Evolutionary conservation across 495 filamentous ascomycete species (phyloP).

Genomic region (Hypoxylon cercidicola): DNA sequence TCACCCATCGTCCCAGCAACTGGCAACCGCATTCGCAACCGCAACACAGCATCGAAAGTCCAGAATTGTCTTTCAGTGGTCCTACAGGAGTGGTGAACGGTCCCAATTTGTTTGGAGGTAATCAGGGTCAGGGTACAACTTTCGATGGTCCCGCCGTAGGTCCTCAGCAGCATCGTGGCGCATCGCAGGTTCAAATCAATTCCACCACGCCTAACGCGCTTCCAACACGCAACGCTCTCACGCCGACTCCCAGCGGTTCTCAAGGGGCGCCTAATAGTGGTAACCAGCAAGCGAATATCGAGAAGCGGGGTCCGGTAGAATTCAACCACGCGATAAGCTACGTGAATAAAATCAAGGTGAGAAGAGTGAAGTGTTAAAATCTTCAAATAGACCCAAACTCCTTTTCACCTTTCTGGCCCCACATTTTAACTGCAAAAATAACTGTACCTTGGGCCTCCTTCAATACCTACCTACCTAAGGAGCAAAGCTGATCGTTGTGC

Average conservation of each 20-base stretch:
- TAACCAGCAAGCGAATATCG: slow-evolving; percentile 69
- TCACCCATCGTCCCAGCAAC: slow-evolving; percentile 51
- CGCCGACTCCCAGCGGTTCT: slow-evolving; percentile 59
- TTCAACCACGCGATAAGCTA: slow-evolving; percentile 99
- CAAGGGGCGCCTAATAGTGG: slow-evolving; percentile 55
- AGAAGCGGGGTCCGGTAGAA: slow-evolving; percentile 94
- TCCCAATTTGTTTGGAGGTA: slow-evolving; percentile 55
- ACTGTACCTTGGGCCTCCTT: slow-evolving; percentile 13
- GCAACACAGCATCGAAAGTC: slow-evolving; percentile 66
- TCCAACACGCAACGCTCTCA: slow-evolving; percentile 58
- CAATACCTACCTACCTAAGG: slow-evolving; percentile 20
- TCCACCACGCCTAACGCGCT: slow-evolving; percentile 51
- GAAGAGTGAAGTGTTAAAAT: slow-evolving; percentile 11
- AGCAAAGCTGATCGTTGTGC: slow-evolving; percentile 16
- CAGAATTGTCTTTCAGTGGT: slow-evolving; percentile 63
- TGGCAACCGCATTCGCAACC: slow-evolving; percentile 65
- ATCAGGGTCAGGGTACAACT: slow-evolving; percentile 52
- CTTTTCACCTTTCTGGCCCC: slow-evolving; percentile 11
- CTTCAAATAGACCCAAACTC: not conserved
- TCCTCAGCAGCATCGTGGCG: slow-evolving; percentile 81
- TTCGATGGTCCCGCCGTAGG: slow-evolving; percentile 64
- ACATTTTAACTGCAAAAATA: slow-evolving; percentile 17
- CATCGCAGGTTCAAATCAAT: slow-evolving; percentile 78
- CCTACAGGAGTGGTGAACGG: slow-evolving; percentile 60
- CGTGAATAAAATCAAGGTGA: slow-evolving; percentile 99